Evolutionary conservation across 2,329 filamentous ascomycete species (phyloP).

Genomic region (Talaromyces amestolkiae): DNA sequence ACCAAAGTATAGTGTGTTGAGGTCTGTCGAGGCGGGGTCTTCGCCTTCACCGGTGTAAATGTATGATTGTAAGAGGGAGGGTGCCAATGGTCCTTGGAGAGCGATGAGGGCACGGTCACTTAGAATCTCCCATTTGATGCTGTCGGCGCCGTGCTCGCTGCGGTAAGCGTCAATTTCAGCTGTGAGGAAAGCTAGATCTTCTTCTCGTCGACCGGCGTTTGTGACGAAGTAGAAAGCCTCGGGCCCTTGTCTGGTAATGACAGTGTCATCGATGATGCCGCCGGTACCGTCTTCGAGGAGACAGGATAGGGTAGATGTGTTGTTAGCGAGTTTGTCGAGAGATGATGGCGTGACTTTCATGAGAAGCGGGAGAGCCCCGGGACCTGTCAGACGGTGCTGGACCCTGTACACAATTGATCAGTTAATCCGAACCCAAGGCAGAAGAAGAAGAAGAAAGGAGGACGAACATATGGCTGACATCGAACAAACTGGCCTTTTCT

Average conservation of each 20-base stretch:
- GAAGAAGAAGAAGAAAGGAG: not conserved
- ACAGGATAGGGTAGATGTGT: slow-evolving; percentile 78
- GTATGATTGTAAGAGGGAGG: slow-evolving; percentile 64
- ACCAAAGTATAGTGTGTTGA: slow-evolving; percentile 78
- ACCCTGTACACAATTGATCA: slow-evolving; percentile 47
- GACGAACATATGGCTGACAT: slow-evolving; percentile 89
- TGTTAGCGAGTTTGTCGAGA: slow-evolving; percentile 60
- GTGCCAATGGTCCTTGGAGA: slow-evolving; percentile 79
- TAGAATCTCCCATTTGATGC: slow-evolving; percentile 68
- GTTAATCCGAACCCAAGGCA: not conserved
- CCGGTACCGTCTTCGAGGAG: slow-evolving; percentile 76
- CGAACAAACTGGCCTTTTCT: slow-evolving; percentile 83
- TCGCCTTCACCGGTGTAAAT: slow-evolving; percentile 52
- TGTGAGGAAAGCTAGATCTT: slow-evolving; percentile 76
- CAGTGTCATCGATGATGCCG: slow-evolving; percentile 91
- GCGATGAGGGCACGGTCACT: slow-evolving; percentile 77
- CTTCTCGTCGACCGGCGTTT: slow-evolving; percentile 87
- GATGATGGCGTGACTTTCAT: slow-evolving; percentile 79
- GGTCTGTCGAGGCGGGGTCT: slow-evolving; percentile 46
- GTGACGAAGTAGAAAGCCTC: slow-evolving; percentile 89
- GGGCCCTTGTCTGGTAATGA: slow-evolving; percentile 75
- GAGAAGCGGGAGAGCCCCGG: slow-evolving; percentile 76
- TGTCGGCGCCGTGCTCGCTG: slow-evolving; percentile 50
- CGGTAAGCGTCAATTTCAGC: slow-evolving; percentile 64
- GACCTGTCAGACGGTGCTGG: slow-evolving; percentile 80